Evolutionary conservation across 1,139 yeast genomes (phyloP).

Genomic region (Hyphopichia khmerensis): DNA sequence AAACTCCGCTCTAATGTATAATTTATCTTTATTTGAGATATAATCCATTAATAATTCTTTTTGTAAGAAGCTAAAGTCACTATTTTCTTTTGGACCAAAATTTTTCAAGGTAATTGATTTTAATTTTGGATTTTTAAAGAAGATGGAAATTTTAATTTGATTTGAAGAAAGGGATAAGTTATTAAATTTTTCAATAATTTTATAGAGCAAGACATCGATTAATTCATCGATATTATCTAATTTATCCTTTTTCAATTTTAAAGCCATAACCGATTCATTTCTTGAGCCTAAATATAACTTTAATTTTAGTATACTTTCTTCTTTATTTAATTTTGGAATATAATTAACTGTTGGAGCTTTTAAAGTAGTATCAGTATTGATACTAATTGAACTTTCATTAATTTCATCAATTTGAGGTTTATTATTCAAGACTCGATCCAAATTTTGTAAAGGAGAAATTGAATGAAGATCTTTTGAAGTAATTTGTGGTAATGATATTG

Average conservation of each 20-base stretch:
- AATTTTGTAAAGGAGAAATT: background rate
- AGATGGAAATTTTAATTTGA: slow-evolving; percentile 18
- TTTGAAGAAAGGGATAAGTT: slow-evolving; percentile 10
- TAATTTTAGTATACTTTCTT: slow-evolving; percentile 15
- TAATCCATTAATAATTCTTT: slow-evolving; percentile 26
- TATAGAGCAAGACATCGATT: slow-evolving; percentile 21
- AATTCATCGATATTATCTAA: slow-evolving; percentile 24
- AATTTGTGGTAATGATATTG: background rate
- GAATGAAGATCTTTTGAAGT: background rate
- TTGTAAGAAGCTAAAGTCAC: slow-evolving; percentile 6
- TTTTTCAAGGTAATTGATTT: slow-evolving; percentile 25
- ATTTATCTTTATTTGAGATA: slow-evolving; percentile 23
- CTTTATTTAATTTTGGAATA: slow-evolving; percentile 1
- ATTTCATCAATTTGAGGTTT: background rate
- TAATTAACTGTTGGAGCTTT: background rate
- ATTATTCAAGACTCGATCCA: background rate
- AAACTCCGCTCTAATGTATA: slow-evolving; percentile 20
- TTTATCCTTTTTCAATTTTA: slow-evolving; percentile 28
- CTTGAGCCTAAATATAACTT: slow-evolving; percentile 15
- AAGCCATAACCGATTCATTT: slow-evolving; percentile 14
- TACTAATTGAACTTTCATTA: background rate
- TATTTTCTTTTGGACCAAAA: background rate
- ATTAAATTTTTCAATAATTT: slow-evolving; percentile 16
- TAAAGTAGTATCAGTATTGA: background rate
- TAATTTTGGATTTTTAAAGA: slow-evolving; percentile 23